phyloP scores from a whole-genome alignment of 768 basidiomycete genomes.

The Boletus tomentosulus region DNA sequence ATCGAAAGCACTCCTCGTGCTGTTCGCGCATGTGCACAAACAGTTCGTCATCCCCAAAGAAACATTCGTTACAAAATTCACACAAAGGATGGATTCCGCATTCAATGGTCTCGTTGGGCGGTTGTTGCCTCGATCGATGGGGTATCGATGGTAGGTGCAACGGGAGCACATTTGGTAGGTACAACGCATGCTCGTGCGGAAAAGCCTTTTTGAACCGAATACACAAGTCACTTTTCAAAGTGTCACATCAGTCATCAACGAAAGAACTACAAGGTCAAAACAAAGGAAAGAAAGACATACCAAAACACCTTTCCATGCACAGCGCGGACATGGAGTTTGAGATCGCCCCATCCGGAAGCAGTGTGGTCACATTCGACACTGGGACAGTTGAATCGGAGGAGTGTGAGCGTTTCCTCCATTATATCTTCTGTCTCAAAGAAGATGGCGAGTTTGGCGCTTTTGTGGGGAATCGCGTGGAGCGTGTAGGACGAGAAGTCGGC shows the following conservation, averaged over 20 bases:
- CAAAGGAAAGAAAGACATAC: conserved; percentile 34
- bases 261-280: not conserved
- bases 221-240: conserved; percentile 69
- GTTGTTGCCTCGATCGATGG: conserved; percentile 36
- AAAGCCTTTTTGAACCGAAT: conserved; percentile 91
- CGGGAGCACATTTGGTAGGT: conserved; percentile 58
- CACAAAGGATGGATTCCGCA: conserved; percentile 76
- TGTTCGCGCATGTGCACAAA: conserved; percentile 88
- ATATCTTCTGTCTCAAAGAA: conserved; percentile 87
- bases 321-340: conserved; percentile 79
- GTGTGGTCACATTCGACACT: conserved; percentile 78
- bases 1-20: conserved; percentile 97
- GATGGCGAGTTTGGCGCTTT: conserved; percentile 70
- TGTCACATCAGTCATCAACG: not conserved
- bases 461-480: conserved; percentile 52
- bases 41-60: conserved; percentile 89
- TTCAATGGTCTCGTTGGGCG: conserved; percentile 54
- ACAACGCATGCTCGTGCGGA: conserved; percentile 89
- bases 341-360: conserved; percentile 83
- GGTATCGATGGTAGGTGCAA: conserved; percentile 75
- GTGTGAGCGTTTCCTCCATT: conserved; percentile 90
- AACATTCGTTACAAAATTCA: conserved; percentile 86
- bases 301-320: conserved; percentile 78
- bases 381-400: conserved; percentile 94
- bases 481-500: conserved; percentile 56